phyloP scores from a whole-genome alignment of 805 yeast genomes.

The Clavispora asparagi region DNA sequence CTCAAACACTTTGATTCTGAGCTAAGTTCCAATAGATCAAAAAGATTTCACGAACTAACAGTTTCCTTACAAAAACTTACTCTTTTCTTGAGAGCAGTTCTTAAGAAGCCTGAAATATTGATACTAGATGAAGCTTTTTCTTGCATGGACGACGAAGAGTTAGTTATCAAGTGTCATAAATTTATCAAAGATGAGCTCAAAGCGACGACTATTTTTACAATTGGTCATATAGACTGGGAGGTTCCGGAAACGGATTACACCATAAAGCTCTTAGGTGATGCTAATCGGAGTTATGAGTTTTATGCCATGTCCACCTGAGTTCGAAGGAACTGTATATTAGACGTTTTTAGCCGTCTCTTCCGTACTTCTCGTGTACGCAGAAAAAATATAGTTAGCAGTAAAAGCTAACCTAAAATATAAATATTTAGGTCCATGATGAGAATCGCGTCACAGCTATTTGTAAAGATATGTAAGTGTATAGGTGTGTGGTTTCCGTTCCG shows the following conservation, averaged over 20 bases:
- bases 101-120: slow-evolving; percentile 71
- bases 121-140: slow-evolving; percentile 91
- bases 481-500: too few species aligned
- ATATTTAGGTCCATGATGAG: too few species aligned
- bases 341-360: too few species aligned
- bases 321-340: neutral
- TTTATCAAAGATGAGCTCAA: slow-evolving; percentile 17
- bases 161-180: slow-evolving; percentile 30
- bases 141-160: slow-evolving; percentile 61
- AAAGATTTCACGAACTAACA: slow-evolving; percentile 47
- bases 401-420: too few species aligned
- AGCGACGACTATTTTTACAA: slow-evolving; percentile 63
- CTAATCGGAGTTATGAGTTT: slow-evolving; percentile 1
- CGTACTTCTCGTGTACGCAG: too few species aligned
- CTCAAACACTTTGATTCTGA: slow-evolving; percentile 18
- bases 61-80: slow-evolving; percentile 75
- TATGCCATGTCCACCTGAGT: neutral
- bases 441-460: too few species aligned
- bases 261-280: slow-evolving; percentile 28
- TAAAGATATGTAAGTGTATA: neutral
- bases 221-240: slow-evolving; percentile 82
- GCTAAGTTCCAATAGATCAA: slow-evolving; percentile 33
- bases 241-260: slow-evolving; percentile 61
- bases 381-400: too few species aligned
- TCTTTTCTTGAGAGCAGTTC: slow-evolving; percentile 69